Conservation (phyloP, 1,139 yeast genomes). For the Pichia sp. region DNA sequence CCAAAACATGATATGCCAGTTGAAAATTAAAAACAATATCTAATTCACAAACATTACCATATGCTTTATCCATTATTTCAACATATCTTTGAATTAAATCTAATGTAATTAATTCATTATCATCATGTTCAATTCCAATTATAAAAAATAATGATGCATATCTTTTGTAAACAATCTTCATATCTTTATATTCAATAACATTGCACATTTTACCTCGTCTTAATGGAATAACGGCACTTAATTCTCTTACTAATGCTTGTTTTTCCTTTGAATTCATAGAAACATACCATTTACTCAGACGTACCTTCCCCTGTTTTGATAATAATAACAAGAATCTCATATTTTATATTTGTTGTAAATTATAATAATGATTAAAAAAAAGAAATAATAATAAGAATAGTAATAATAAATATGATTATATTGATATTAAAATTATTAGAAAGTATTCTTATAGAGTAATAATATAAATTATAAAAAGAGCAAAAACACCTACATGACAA, state of each 20-base stretch:
- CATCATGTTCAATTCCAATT: slow-evolving; percentile 77
- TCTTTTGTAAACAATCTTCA: slow-evolving; percentile 82
- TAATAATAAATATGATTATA: too few species aligned
- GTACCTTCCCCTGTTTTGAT: slow-evolving; percentile 91
- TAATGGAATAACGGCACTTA: slow-evolving; percentile 76
- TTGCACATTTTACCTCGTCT: slow-evolving; percentile 95
- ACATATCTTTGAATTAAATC: slow-evolving; percentile 91
- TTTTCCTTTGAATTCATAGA: slow-evolving; percentile 79
- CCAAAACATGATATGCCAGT: slow-evolving; percentile 86
- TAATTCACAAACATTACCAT: slow-evolving; percentile 93
- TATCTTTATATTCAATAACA: slow-evolving; percentile 83
- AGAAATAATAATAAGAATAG: too few species aligned
- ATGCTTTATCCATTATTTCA: slow-evolving; percentile 92
- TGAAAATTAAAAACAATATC: slow-evolving; percentile 93
- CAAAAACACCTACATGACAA: too few species aligned
- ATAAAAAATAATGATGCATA: slow-evolving; percentile 90
- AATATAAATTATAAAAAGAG: too few species aligned
- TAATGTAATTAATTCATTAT: slow-evolving; percentile 79
- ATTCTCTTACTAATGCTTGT: slow-evolving; percentile 73
- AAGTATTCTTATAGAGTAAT: too few species aligned
- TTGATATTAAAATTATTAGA: too few species aligned
- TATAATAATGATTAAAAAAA: too few species aligned
- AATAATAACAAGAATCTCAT: slow-evolving; percentile 72
- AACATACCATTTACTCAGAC: slow-evolving; percentile 90
- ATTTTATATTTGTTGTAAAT: too few species aligned